Conservation (phyloP, 768 basidiomycete genomes). For the Panaeolus cyanescens region DNA sequence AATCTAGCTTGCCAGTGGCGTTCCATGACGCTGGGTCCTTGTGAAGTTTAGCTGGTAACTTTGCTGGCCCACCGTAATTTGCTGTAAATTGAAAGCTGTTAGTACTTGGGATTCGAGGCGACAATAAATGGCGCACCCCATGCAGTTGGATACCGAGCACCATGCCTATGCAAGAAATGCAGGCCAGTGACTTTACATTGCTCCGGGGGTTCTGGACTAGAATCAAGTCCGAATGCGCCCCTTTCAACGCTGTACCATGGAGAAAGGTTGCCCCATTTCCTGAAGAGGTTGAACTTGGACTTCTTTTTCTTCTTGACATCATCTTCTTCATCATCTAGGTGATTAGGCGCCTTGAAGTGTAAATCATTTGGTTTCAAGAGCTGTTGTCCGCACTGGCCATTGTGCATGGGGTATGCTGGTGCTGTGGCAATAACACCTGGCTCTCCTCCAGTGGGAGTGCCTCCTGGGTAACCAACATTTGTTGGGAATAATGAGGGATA, state of each 20-base stretch:
- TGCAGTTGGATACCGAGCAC: slow-evolving; percentile 71
- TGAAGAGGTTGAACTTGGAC: slow-evolving; percentile 64
- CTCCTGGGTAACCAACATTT: slow-evolving; percentile 74
- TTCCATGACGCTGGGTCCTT: slow-evolving; percentile 59
- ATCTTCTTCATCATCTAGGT: slow-evolving; percentile 15
- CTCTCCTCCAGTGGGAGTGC: slow-evolving; percentile 80
- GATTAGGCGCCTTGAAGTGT: slow-evolving; percentile 14
- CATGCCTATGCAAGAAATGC: slow-evolving; percentile 82
- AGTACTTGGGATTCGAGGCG: slow-evolving; percentile 1
- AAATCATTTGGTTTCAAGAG: slow-evolving; percentile 53
- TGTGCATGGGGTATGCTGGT: slow-evolving; percentile 77
- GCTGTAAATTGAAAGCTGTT: slow-evolving; percentile 32
- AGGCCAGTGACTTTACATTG: slow-evolving; percentile 73
- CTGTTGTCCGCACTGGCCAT: slow-evolving; percentile 56
- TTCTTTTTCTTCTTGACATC: slow-evolving; percentile 25
- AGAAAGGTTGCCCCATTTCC: slow-evolving; percentile 81
- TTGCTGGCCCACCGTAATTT: slow-evolving; percentile 62
- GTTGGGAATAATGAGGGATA: slow-evolving; percentile 77
- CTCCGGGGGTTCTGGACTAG: slow-evolving; percentile 67
- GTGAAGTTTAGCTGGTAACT: slow-evolving; percentile 57
- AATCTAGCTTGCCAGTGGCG: slow-evolving; percentile 64
- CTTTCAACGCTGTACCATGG: slow-evolving; percentile 81
- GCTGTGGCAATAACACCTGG: slow-evolving; percentile 72
- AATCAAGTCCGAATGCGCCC: slow-evolving; percentile 71
- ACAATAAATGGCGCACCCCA: slow-evolving; percentile 41